Evolutionary conservation across 768 basidiomycete genomes (phyloP).

Genomic region (Lactarius sanguifluus): DNA sequence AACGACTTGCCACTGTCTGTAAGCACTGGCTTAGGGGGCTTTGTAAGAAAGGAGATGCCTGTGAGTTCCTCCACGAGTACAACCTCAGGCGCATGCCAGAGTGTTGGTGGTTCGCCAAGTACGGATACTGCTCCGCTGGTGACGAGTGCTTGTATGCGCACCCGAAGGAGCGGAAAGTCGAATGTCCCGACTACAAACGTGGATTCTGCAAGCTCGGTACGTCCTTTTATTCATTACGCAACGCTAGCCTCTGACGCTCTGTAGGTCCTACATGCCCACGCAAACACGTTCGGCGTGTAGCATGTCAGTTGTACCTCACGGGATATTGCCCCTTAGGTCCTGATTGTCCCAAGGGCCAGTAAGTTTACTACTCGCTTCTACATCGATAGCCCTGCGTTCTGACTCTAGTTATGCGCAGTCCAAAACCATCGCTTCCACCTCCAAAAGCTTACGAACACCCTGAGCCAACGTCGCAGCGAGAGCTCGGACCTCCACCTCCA

Average conservation of each 20-base stretch:
- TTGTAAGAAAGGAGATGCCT: constrained; percentile 97
- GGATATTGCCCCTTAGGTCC: constrained; percentile 92
- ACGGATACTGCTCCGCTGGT: constrained; percentile 95
- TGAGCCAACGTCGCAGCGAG: constrained; percentile 68
- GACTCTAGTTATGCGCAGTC: constrained; percentile 46
- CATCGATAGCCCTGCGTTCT: neutral
- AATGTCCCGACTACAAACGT: constrained; percentile 93
- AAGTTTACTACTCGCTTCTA: constrained; percentile 39
- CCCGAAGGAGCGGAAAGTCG: constrained; percentile 85
- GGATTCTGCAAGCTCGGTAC: constrained; percentile 94
- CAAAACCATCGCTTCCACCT: constrained; percentile 70
- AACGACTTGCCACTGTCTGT: constrained; percentile 88
- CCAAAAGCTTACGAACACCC: constrained; percentile 77
- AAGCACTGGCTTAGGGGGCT: constrained; percentile 98
- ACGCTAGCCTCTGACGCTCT: constrained; percentile 20
- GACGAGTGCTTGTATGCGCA: constrained; percentile 98
- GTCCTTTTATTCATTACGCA: constrained; percentile 33
- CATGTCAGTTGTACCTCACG: constrained; percentile 87
- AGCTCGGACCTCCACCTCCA: constrained; percentile 88
- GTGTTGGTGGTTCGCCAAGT: constrained; percentile 98
- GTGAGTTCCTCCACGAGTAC: constrained; percentile 99
- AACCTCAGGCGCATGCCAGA: constrained; percentile 97
- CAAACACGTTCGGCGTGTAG: constrained; percentile 89
- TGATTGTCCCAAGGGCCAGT: constrained; percentile 90
- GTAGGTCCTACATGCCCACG: constrained; percentile 84